Evolutionary conservation across 1,284 basidiomycete genomes (phyloP).

Genomic region (Grifola frondosa): DNA sequence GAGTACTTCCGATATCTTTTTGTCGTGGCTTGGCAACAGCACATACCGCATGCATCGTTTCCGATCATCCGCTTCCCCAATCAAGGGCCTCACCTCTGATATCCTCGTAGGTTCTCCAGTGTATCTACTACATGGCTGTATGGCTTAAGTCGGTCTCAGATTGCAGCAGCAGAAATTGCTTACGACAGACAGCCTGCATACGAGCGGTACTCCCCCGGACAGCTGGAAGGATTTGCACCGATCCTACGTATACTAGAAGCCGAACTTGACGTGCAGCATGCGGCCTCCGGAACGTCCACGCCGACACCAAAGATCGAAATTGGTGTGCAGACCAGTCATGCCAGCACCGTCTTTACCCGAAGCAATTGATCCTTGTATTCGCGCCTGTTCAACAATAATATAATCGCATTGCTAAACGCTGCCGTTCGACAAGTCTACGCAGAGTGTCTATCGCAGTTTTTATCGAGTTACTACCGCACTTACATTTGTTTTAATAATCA

Average conservation of each 20-base stretch:
- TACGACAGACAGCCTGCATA: slow-evolving; percentile 49
- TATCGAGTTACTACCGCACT: no score
- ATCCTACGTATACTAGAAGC: slow-evolving; percentile 24
- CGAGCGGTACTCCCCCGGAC: slow-evolving; percentile 48
- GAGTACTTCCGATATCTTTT: slow-evolving; percentile 55
- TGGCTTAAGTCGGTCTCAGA: slow-evolving; percentile 37
- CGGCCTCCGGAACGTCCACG: slow-evolving; percentile 18
- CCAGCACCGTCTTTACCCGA: no score
- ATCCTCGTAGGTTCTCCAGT: slow-evolving; percentile 74
- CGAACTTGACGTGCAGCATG: slow-evolving; percentile 11
- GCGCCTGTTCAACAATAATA: no score
- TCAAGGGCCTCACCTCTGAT: slow-evolving; percentile 83
- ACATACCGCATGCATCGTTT: slow-evolving; percentile 76
- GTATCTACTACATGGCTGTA: background rate
- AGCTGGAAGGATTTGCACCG: slow-evolving; percentile 31
- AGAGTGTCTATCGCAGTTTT: no score
- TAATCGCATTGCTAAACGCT: no score
- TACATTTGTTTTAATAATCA: no score
- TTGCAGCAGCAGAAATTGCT: slow-evolving; percentile 57
- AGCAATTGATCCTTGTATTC: no score
- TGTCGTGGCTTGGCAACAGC: slow-evolving; percentile 46
- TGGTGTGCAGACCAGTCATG: no score
- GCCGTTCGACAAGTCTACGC: no score
- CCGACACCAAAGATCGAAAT: slow-evolving; percentile 22
- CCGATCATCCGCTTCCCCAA: slow-evolving; percentile 68